These are phyloP conservation scores for Metschnikowia cubensis DNA, from an alignment of 805 yeast genomes.

Conservation along the genomic window DNA sequence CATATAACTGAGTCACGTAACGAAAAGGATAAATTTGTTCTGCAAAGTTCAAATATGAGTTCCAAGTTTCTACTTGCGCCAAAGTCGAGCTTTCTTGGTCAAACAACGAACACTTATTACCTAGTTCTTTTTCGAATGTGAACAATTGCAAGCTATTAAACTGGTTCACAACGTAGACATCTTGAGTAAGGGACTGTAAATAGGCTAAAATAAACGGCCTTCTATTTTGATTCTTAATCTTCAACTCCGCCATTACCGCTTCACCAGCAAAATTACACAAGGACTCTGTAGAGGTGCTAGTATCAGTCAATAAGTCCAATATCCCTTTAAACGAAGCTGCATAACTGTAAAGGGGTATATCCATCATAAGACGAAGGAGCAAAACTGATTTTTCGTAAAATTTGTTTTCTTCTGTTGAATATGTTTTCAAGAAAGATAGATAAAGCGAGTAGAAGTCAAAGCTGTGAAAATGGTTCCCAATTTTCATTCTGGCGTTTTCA, in stretches of 20 bases:
- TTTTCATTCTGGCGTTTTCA: conserved; percentile 43
- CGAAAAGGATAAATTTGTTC: conserved; percentile 33
- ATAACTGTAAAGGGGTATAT: conserved; percentile 55
- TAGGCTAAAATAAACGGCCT: conserved; percentile 30
- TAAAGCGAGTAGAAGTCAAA: conserved; percentile 51
- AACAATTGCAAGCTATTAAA: conserved; percentile 47
- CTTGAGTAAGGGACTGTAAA: conserved; percentile 47
- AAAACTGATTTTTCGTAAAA: conserved; percentile 34
- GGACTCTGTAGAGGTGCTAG: conserved; percentile 7
- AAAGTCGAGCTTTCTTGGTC: conserved; percentile 29
- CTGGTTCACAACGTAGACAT: conserved; percentile 54
- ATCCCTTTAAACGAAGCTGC: conserved; percentile 40
- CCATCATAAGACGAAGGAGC: conserved; percentile 47
- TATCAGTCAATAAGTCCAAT: conserved; percentile 30
- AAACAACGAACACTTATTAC: conserved; percentile 27
- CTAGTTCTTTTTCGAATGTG: conserved; percentile 45
- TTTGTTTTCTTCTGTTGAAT: conserved; percentile 19
- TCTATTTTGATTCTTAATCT: conserved; percentile 14
- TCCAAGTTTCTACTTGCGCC: conserved; percentile 58
- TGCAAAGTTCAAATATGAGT: conserved; percentile 50
- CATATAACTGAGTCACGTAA: conserved; percentile 35
- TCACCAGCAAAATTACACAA: conserved; percentile 19
- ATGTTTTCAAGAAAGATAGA: conserved; percentile 37
- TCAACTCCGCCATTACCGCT: conserved; percentile 14
- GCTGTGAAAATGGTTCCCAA: conserved; percentile 52